Evolutionary conservation across 768 basidiomycete genomes (phyloP), one percentile per base, ranked within the genome.

Genomic region (Leccinum uliginosum): DNA sequence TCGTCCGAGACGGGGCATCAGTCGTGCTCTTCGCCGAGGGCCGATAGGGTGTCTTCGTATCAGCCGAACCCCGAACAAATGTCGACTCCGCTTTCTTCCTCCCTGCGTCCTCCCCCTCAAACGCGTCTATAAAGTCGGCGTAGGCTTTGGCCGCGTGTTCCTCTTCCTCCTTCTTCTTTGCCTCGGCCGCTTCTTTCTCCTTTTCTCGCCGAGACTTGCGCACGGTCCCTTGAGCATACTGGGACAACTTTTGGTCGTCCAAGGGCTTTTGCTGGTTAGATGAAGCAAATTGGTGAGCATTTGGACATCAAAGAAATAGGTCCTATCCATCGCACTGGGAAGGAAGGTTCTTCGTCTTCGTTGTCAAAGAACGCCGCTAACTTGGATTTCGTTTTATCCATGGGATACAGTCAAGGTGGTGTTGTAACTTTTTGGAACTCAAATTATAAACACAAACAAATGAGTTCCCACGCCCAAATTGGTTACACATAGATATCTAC

Each of bases 181-280:
- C 87, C 66, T 95, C 93, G 34, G 91, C 95, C 50, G 87, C 88
- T 65, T 98, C 95, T 66, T 86, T 86, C 69, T 98, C 97, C 65
- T 89, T 89, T 74, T 98, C 95, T 61, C 90, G 80, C 57, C 88
- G 86, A 15, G 93, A 93, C 76, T 98, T 98, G 58, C 86, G 84
- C 52, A 87, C 83, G 35, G 83, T 89, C n/a, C 89, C 93, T 67
- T 91, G 84, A 30, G 90, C 74, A 73, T 91, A 97, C 49, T 91
- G 88, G 34, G 89, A 87, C 57, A 89, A 74, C 74, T 96, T 96
- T 65, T 87, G 83, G 67, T 89, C 86, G 65, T 92, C 91, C 58
- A 96, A 79, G 56, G 88, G 77, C 79, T 87, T 91, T 83, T 85
- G 87, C 91, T 93, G 80, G 64, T 68, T 69, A 75, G 72, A 73